A percentile compares a stretch with the other conserved stretches of the same genome.
These are phyloP conservation scores for Massariosphaeria phaeospora DNA, from an alignment of 495 filamentous ascomycete species.

Conservation along the genomic window DNA sequence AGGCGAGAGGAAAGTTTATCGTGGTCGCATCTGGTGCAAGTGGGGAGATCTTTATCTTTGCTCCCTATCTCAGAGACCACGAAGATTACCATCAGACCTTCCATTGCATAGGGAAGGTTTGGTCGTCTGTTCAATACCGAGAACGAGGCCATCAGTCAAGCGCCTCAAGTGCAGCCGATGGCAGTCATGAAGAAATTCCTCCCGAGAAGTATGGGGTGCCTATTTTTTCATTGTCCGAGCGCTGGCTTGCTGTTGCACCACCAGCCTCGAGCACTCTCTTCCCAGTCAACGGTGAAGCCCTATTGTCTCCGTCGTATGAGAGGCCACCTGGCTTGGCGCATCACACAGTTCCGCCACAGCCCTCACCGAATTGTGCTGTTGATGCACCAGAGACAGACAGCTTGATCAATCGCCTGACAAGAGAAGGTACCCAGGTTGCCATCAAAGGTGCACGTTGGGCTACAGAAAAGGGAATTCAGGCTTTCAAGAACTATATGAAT, in stretches of 20 bases:
- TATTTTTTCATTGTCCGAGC: slow-evolving; percentile 67
- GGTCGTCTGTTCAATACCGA: slow-evolving; percentile 69
- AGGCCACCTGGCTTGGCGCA: slow-evolving; percentile 63
- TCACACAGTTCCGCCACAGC: slow-evolving; percentile 68
- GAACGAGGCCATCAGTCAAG: slow-evolving; percentile 48
- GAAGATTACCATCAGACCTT: slow-evolving; percentile 44
- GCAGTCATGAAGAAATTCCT: slow-evolving; percentile 44
- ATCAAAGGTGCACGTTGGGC: slow-evolving; percentile 84
- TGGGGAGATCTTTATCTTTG: slow-evolving; percentile 79
- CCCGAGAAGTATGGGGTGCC: slow-evolving; percentile 49
- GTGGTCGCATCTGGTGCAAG: slow-evolving; percentile 72
- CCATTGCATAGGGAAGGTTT: slow-evolving; percentile 70
- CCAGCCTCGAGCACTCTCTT: slow-evolving; percentile 63
- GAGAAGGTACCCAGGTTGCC: slow-evolving; percentile 86
- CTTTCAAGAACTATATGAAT: slow-evolving; percentile 87
- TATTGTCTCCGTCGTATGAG: slow-evolving; percentile 41
- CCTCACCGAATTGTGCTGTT: slow-evolving; percentile 65
- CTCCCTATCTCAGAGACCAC: slow-evolving; percentile 27
- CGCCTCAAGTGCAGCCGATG: slow-evolving; percentile 53
- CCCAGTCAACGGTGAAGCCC: slow-evolving; percentile 57
- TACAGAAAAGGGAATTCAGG: slow-evolving; percentile 76
- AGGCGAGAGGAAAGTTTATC: slow-evolving; percentile 60
- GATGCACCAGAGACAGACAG: slow-evolving; percentile 76
- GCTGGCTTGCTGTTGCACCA: slow-evolving; percentile 83
- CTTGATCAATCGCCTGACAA: slow-evolving; percentile 75